Percentiles rank a stretch among this genome's conserved stretches.
phyloP scores from a whole-genome alignment of 2,329 filamentous ascomycete genomes.

The Cytospora mali region DNA sequence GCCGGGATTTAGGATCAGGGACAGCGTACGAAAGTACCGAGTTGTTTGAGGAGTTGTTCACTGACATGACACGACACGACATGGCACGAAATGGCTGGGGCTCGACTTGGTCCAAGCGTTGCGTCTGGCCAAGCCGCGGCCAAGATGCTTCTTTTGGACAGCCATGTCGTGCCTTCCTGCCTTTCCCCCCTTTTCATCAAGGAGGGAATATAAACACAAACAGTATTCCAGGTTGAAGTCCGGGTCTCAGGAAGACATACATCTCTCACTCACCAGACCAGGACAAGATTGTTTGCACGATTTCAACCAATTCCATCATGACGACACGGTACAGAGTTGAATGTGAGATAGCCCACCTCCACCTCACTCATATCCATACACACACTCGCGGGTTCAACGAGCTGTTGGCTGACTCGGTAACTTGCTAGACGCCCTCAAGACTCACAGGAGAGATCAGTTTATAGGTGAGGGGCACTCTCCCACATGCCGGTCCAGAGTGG shows the following conservation, averaged over 20 bases:
- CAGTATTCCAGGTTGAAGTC: background rate
- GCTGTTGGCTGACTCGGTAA: conserved; percentile 21
- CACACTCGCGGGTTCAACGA: background rate
- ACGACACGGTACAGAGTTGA: conserved; percentile 71
- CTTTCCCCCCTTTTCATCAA: background rate
- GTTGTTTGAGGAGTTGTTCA: no score
- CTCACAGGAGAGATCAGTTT: conserved; percentile 88
- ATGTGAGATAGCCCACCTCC: conserved; percentile 66
- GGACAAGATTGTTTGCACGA: background rate
- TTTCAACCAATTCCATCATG: conserved; percentile 44
- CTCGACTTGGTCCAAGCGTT: conserved; percentile 24
- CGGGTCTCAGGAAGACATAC: background rate
- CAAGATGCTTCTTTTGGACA: background rate
- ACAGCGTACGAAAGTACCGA: background rate
- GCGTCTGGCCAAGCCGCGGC: background rate
- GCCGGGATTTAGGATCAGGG: background rate
- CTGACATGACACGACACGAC: no score
- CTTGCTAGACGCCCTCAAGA: conserved; percentile 67
- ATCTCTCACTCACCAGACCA: no score
- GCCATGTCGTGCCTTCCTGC: background rate
- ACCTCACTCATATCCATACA: background rate
- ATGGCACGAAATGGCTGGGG: background rate
- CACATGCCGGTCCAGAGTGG: background rate
- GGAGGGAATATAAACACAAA: background rate
- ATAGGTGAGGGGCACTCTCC: conserved; percentile 57